Conservation (phyloP, 805 yeast species). For the Candida maesae region DNA sequence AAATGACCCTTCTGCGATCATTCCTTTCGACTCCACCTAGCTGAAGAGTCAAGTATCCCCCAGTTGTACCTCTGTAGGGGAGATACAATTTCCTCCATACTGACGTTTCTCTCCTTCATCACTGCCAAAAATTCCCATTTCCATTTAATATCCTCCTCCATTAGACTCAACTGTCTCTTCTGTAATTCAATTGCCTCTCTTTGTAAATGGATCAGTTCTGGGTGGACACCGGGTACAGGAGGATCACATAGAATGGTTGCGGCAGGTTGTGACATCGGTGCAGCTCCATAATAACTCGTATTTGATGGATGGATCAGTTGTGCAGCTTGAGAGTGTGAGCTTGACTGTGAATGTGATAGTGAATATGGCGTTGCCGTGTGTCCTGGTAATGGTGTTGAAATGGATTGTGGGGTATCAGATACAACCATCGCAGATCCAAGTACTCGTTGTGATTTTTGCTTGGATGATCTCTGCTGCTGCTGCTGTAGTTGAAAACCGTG, state of each 20-base stretch:
- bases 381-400: neutral
- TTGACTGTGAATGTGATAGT: too few relatives aligned
- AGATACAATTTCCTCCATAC: neutral
- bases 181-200: slow-evolving; percentile 5
- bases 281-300: neutral
- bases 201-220: slow-evolving; percentile 1
- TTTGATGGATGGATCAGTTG: neutral
- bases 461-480: neutral
- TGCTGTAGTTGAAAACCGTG: too few relatives aligned
- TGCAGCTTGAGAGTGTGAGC: neutral
- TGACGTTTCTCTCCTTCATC: neutral
- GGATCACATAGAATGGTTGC: neutral
- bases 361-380: neutral
- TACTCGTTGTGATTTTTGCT: neutral
- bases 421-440: neutral
- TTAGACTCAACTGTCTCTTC: slow-evolving; percentile 5
- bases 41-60: too few relatives aligned
- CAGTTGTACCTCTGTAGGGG: too few relatives aligned
- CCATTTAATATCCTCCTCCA: slow-evolving; percentile 12
- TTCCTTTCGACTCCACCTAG: too few relatives aligned
- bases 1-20: too few relatives aligned
- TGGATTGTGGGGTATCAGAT: neutral
- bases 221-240: neutral
- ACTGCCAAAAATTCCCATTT: slow-evolving; percentile 6
- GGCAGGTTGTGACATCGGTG: neutral